These are phyloP conservation scores for Lolium multiflorum DNA, from an alignment of 176 grass and related monocot genomes.

Conservation along the genomic window DNA sequence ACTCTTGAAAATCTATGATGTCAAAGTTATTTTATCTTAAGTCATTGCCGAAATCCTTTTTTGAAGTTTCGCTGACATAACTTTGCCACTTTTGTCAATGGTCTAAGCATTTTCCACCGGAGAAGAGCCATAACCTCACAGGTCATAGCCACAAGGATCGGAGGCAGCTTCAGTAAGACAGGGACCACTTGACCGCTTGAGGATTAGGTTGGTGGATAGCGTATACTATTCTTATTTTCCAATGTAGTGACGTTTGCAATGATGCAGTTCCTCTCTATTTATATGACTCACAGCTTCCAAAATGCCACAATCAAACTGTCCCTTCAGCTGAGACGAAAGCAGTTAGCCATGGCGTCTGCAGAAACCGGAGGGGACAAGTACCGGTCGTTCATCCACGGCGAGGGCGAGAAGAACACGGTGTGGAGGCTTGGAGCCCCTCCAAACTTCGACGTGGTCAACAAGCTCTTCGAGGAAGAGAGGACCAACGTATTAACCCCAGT, in stretches of 20 bases:
- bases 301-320: background rate
- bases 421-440: constrained; percentile 72
- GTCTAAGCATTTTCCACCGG: background rate
- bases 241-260: constrained; percentile 20
- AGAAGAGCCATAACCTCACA: background rate
- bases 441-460: constrained; percentile 76
- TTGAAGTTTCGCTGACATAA: background rate
- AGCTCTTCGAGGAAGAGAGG: constrained; percentile 79
- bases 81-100: background rate
- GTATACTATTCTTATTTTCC: background rate
- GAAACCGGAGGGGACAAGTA: constrained; percentile 62
- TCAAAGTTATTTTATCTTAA: background rate
- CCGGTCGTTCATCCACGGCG: constrained; percentile 65
- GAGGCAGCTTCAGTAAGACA: background rate
- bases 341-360: constrained; percentile 31
- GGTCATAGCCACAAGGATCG: background rate
- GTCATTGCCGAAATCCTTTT: background rate
- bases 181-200: background rate
- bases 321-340: background rate
- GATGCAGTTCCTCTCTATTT: background rate
- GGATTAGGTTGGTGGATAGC: background rate
- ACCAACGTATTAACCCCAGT: constrained; percentile 44
- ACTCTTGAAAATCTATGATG: background rate
- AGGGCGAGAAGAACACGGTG: constrained; percentile 63
- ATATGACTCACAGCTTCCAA: background rate